Evolutionary conservation across 257 asterid genomes (phyloP), one percentile per base, ranked within the genome.

Genomic region (Solanum lycopersicoides): DNA sequence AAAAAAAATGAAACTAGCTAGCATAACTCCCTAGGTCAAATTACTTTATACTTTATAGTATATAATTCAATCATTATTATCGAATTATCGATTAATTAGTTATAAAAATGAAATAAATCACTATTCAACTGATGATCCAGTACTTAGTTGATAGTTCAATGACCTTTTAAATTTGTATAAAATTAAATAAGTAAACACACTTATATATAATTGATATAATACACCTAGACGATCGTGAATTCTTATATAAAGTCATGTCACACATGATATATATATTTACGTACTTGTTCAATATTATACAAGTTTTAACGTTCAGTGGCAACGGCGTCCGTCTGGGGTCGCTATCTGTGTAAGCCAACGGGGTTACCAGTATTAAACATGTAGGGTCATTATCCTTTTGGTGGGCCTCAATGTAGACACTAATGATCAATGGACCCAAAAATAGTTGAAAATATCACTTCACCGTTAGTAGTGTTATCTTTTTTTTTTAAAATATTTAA

Each of bases 291-390:
- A 20, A 21, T 2, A 0, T n/a, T 23, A 23, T 2, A 63, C 7
- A 23, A 63, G 3, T 63, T 63, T 63, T n/a, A 23, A 8, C 7
- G 9, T n/a, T 4, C 25, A 56, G 77, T 15, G 37, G 41, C 37
- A 65, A 63, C 65, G 89, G 88, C 87, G 74, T 87, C 87, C 68
- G 65, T 60, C 88, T 82, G 82, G 86, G 82, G 89, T 86, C 91
- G 87, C 88, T 80, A 85, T 88, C 89, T 32, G 82, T 94, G 98
- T 69, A 79, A 83, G 93, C 95, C 89, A 72, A 91, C 86, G 90
- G 95, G 96, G 96, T 89, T 86, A 90, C 95, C 90, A 88, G 21
- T 18, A 30, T 13, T 74, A 87, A 95, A 93, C 96, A 94, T 39
- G 87, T 89, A 93, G 94, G 92, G 35, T 91, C 94, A 90, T 34